Conservation (phyloP, 2,329 filamentous ascomycete species). For the Leptodontidium sp. region DNA sequence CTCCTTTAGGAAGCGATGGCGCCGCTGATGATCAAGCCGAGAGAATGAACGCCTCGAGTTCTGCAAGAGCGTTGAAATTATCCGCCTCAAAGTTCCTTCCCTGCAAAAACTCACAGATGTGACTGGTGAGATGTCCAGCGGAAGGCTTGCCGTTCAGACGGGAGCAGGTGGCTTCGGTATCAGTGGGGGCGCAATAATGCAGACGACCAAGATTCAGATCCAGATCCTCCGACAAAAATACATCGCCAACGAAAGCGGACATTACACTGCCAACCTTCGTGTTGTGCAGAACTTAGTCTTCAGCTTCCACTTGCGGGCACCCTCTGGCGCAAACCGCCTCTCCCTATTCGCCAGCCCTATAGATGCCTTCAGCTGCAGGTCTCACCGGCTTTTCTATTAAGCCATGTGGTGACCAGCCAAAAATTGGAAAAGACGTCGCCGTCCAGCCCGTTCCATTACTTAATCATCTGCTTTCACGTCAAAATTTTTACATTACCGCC, state of each 20-base stretch:
- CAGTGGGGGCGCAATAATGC: constrained; percentile 27
- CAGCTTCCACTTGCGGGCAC: constrained; percentile 32
- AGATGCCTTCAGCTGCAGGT: constrained; percentile 26
- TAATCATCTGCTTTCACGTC: constrained; percentile 10
- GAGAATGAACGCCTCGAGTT: background rate
- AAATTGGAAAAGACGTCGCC: constrained; percentile 19
- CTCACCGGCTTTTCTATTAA: constrained; percentile 31
- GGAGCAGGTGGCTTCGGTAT: background rate
- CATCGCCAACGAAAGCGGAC: background rate
- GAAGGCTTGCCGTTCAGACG: constrained; percentile 13
- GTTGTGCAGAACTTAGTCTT: constrained; percentile 23
- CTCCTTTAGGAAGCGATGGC: constrained; percentile 1
- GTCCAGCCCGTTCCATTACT: constrained; percentile 18
- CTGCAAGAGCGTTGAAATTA: background rate
- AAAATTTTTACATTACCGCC: constrained; percentile 21
- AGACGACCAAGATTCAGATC: background rate
- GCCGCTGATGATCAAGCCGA: background rate
- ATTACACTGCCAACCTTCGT: constrained; percentile 19
- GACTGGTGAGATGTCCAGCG: background rate
- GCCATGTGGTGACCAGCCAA: constrained; percentile 29
- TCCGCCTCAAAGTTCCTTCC: background rate
- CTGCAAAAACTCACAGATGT: background rate
- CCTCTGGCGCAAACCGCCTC: constrained; percentile 21
- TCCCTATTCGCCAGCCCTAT: constrained; percentile 32
- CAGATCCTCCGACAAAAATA: constrained; percentile 26